Evolutionary conservation across 1,284 basidiomycete species (phyloP).

Genomic region (Inonotus obliquus): DNA sequence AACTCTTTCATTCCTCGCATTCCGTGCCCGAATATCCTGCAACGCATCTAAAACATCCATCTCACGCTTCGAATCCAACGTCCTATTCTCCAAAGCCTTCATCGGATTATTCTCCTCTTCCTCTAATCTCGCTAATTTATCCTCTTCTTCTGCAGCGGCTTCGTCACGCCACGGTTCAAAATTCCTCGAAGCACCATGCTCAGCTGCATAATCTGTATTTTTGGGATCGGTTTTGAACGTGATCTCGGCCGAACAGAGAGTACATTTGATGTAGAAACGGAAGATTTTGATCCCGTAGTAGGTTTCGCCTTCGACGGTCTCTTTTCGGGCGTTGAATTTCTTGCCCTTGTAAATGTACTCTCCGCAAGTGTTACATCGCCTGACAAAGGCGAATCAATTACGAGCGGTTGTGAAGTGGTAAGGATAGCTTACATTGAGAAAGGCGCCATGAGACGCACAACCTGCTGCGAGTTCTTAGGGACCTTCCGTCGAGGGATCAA

Average conservation of each 20-base stretch:
- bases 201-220: constrained; percentile 90
- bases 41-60: constrained; percentile 98
- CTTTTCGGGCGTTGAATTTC: constrained; percentile 99
- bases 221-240: constrained; percentile 99
- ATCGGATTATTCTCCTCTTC: constrained; percentile 94
- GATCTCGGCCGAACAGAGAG: constrained; percentile 94
- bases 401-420: constrained; percentile 17
- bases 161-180: constrained; percentile 92
- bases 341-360: constrained; percentile 99
- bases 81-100: constrained; percentile 92
- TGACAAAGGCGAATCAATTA: constrained; percentile 24
- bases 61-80: constrained; percentile 89
- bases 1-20: constrained; percentile 85
- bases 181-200: constrained; percentile 92
- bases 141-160: constrained; percentile 66
- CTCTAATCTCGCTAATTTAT: constrained; percentile 72
- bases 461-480: constrained; percentile 91
- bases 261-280: constrained; percentile 83
- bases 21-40: constrained; percentile 90
- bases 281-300: constrained; percentile 98
- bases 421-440: constrained; percentile 79
- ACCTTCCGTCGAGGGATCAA: constrained; percentile 89
- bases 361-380: constrained; percentile 91
- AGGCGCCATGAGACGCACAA: constrained; percentile 97
- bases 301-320: constrained; percentile 94